Percentiles rank a stretch among this genome's conserved stretches.
Conservation (phyloP, 2,329 filamentous ascomycete genomes). For the Botrytis tulipae region DNA sequence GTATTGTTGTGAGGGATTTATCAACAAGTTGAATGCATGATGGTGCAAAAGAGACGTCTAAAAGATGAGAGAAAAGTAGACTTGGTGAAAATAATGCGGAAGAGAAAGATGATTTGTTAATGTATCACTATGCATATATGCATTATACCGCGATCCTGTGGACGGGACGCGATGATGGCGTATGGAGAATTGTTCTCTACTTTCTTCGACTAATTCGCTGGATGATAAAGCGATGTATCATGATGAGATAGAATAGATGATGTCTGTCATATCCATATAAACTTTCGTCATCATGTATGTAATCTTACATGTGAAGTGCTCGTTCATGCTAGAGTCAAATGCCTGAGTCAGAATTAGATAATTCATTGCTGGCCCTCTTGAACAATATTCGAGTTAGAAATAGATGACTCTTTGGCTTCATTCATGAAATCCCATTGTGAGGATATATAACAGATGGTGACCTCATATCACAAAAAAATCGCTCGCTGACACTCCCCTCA, state of each 20-base stretch:
- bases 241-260: not conserved
- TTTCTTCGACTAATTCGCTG: not conserved
- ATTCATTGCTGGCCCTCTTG: too few relatives aligned
- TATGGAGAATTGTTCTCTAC: not conserved
- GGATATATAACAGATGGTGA: not conserved
- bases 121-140: conserved; percentile 6
- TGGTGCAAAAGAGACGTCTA: not conserved
- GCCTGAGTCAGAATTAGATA: too few relatives aligned
- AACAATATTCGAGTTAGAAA: not conserved
- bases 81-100: not conserved
- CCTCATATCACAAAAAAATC: not conserved
- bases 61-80: not conserved
- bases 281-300: not conserved
- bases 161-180: conserved; percentile 13
- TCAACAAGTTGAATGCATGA: not conserved
- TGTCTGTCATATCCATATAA: not conserved
- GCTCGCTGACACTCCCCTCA: not conserved
- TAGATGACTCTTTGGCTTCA: not conserved
- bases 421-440: too few relatives aligned
- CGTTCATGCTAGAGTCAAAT: not conserved
- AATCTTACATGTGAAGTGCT: not conserved
- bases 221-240: not conserved
- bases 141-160: conserved; percentile 11
- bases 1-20: not conserved
- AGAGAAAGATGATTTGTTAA: not conserved